A percentile compares a stretch with the other conserved stretches of the same genome.
Evolutionary conservation across 331 rosid genomes (phyloP).

Genomic region (Arachis monticola): DNA sequence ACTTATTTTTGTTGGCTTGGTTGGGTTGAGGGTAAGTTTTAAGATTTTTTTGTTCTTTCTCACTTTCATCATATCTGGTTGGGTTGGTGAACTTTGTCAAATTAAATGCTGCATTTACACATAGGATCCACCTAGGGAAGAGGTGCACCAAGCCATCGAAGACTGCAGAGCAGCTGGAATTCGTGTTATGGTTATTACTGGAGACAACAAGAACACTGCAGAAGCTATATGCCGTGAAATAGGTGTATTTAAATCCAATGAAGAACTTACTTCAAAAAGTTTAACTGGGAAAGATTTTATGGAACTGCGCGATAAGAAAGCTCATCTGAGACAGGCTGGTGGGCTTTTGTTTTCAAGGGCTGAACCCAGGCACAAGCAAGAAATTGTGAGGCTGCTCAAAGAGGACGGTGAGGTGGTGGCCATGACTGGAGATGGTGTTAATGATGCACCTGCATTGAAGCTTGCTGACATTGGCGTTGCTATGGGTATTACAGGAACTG

Average conservation of each 20-base stretch:
- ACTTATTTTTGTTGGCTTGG: slow-evolving; percentile 74
- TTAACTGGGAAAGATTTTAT: slow-evolving; percentile 73
- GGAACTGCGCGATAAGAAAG: slow-evolving; percentile 54
- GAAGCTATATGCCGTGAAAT: slow-evolving; percentile 85
- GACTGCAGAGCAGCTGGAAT: slow-evolving; percentile 90
- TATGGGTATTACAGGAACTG: slow-evolving; percentile 92
- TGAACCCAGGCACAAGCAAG: slow-evolving; percentile 65
- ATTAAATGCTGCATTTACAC: slow-evolving; percentile 34
- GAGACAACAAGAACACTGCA: slow-evolving; percentile 82
- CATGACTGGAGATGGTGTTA: slow-evolving; percentile 94
- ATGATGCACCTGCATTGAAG: slow-evolving; percentile 91
- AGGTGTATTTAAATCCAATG: slow-evolving; percentile 68
- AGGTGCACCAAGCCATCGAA: slow-evolving; percentile 73
- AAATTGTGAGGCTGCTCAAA: slow-evolving; percentile 70
- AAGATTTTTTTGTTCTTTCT: slow-evolving; percentile 26
- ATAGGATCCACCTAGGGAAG: slow-evolving; percentile 85
- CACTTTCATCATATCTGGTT: slow-evolving; percentile 28
- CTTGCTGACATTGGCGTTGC: slow-evolving; percentile 91
- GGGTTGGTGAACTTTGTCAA: slow-evolving; percentile 11
- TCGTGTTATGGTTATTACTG: slow-evolving; percentile 83
- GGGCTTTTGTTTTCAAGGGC: slow-evolving; percentile 85
- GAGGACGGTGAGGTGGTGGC: slow-evolving; percentile 92
- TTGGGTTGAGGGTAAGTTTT: slow-evolving; percentile 75
- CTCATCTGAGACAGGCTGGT: slow-evolving; percentile 57
- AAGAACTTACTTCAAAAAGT: slow-evolving; percentile 63